A percentile compares a stretch with the other conserved stretches of the same genome.
These are phyloP conservation scores for Fusarium chaquense DNA, from an alignment of 2,329 filamentous ascomycete genomes.

Conservation along the genomic window DNA sequence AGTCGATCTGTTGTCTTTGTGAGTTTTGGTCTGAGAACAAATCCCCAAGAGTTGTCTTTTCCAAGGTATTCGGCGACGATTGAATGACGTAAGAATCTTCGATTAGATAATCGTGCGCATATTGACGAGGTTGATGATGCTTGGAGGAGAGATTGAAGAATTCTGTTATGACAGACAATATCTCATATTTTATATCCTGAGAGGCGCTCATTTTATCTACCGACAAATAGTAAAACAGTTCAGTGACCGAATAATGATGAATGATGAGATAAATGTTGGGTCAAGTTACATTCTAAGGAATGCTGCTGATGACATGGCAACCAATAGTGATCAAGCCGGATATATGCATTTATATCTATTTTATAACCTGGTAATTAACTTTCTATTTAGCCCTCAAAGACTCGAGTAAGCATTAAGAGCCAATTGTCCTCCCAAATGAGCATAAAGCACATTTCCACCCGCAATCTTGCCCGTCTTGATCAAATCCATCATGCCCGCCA, in stretches of 20 bases:
- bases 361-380: neutral
- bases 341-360: neutral
- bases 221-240: neutral
- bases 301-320: neutral
- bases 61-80: neutral
- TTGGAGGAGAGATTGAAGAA: slow-evolving; percentile 9
- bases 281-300: neutral
- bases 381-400: neutral
- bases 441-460: slow-evolving; percentile 76
- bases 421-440: slow-evolving; percentile 77
- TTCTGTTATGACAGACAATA: slow-evolving; percentile 5
- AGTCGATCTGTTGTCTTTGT: neutral
- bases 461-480: slow-evolving; percentile 71
- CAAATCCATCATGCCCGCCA: slow-evolving; percentile 78
- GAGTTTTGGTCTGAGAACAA: neutral
- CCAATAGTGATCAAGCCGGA: neutral
- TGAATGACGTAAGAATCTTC: slow-evolving; percentile 28
- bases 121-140: neutral
- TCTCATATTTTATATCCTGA: neutral
- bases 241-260: neutral
- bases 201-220: neutral
- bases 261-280: neutral
- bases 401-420: slow-evolving; percentile 75
- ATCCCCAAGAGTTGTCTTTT: slow-evolving; percentile 18
- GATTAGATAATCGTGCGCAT: slow-evolving; percentile 8